Evolutionary conservation across 208 protist genomes (phyloP).

Genomic region (Acanthamoeba rhysodes): DNA sequence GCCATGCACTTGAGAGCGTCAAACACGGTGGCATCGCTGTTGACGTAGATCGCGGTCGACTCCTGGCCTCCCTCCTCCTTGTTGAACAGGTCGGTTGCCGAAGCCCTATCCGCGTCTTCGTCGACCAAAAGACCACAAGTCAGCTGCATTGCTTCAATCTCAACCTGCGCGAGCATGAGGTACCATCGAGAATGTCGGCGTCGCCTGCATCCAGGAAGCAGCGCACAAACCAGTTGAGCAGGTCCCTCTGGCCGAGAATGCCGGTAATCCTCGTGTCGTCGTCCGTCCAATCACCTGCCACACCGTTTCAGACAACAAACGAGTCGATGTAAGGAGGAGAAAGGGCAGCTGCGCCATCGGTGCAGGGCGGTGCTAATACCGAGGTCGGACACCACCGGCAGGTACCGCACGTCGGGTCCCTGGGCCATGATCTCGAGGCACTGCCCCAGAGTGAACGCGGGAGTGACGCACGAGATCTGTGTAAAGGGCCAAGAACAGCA

Average conservation of each 20-base stretch:
- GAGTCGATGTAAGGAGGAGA: too few species aligned
- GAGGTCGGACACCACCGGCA: not conserved
- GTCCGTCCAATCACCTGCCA: conserved; percentile 26
- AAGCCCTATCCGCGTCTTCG: not conserved
- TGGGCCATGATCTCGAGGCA: conserved; percentile 35
- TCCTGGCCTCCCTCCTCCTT: not conserved
- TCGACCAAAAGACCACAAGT: too few species aligned
- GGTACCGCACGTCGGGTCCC: conserved; percentile 26
- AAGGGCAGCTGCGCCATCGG: too few species aligned
- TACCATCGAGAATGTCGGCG: not conserved
- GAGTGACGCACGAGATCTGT: conserved; percentile 30
- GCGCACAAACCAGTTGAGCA: conserved; percentile 48
- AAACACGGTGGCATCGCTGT: conserved; percentile 17
- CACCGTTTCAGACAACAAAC: too few species aligned
- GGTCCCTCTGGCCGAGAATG: conserved; percentile 28
- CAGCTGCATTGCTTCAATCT: too few species aligned
- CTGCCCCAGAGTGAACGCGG: not conserved
- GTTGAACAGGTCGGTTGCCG: not conserved
- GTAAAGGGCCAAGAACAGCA: not conserved
- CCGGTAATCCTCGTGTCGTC: conserved; percentile 2
- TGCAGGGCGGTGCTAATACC: not conserved
- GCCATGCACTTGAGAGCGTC: conserved; percentile 8
- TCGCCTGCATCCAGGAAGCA: conserved; percentile 3
- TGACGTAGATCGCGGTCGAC: not conserved
- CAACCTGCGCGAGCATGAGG: not conserved